Base-by-base conservation (phyloP, 2,329 filamentous ascomycete genomes). In the Onygenales sp. region DNA sequence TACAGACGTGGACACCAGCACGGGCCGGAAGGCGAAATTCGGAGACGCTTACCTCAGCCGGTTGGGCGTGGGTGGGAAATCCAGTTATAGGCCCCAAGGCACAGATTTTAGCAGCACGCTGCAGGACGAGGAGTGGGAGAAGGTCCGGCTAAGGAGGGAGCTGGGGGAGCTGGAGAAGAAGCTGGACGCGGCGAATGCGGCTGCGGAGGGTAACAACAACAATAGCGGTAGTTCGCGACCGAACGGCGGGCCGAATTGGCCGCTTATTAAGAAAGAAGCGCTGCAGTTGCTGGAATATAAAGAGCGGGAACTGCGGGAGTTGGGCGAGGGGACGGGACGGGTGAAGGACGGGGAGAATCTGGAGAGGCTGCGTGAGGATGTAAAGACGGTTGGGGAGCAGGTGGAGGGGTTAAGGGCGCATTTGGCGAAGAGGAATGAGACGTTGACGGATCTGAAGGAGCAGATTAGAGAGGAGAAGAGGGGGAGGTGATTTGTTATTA, bases 221-320 rank as follows among this genome's bases (percentile, higher is more conserved):
- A 17, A 17, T 17, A 61, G 70, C 42, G 68, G 77, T 68, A 39
- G 27, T 34, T 65, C 60, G 72, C 63, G 79, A 79, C 59, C 81
- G 77, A 61, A 82, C 80, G 73, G 90, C 45, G 84, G 89, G 59
- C 86, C 82, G 27, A 94, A 90, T 72, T 92, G 92, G 43, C 88
- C 90, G 39, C 78, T 98, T 42, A 88, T 97, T 53, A 97, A 96
- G 79, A 80, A 91, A 58, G 93, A 98, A 73, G 76, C 96, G 46
- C 89, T 97, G 70, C 88, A 95, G 74, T 72, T 98, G 70, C 77
- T 98, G 43, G 93, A 98, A 65, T 97, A 95, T 70, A 98, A 98
- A 81, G 67, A 83, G 83, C 65, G 85, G 85, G 74, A 76, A 92
- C 67, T 78, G 82, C 61, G 90, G 87, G 67, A 75, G 57, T 90